Evolutionary conservation across 805 yeast species (phyloP).

Genomic region (Candida montana): DNA sequence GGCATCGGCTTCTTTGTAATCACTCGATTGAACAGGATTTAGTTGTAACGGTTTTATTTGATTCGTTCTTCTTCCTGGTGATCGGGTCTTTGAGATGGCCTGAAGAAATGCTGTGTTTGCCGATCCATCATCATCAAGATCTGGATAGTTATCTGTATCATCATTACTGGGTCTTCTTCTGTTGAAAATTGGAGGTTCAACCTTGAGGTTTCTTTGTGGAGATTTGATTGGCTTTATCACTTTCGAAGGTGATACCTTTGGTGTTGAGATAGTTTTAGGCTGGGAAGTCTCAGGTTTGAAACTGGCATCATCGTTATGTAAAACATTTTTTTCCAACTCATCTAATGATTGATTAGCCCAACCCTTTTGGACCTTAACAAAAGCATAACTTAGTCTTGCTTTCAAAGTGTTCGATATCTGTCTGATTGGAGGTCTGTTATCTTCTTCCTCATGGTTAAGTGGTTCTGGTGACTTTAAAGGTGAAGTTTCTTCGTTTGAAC

Average conservation of each 20-base stretch:
- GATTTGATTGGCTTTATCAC: conserved; percentile 7
- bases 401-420: conserved; percentile 35
- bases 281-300: neutral
- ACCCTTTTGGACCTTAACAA: conserved; percentile 32
- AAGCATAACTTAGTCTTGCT: conserved; percentile 37
- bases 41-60: conserved; percentile 7
- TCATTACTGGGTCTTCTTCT: conserved; percentile 11
- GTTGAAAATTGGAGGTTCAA: conserved; percentile 5
- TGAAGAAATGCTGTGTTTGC: conserved; percentile 36
- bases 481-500: conserved; percentile 8
- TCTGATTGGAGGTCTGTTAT: conserved; percentile 32
- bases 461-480: conserved; percentile 26
- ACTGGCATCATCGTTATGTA: conserved; percentile 5
- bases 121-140: conserved; percentile 24
- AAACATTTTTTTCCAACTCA: conserved; percentile 22
- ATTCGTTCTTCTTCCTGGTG: conserved; percentile 24
- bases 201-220: conserved; percentile 5
- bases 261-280: neutral
- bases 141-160: conserved; percentile 4
- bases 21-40: conserved; percentile 2
- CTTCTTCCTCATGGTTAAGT: conserved; percentile 17
- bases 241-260: conserved; percentile 5
- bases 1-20: conserved; percentile 32
- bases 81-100: conserved; percentile 29
- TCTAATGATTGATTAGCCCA: conserved; percentile 26